These are phyloP conservation scores for Ophioceras dolichostomum DNA, from an alignment of 2,329 filamentous ascomycete genomes.

Conservation along the genomic window DNA sequence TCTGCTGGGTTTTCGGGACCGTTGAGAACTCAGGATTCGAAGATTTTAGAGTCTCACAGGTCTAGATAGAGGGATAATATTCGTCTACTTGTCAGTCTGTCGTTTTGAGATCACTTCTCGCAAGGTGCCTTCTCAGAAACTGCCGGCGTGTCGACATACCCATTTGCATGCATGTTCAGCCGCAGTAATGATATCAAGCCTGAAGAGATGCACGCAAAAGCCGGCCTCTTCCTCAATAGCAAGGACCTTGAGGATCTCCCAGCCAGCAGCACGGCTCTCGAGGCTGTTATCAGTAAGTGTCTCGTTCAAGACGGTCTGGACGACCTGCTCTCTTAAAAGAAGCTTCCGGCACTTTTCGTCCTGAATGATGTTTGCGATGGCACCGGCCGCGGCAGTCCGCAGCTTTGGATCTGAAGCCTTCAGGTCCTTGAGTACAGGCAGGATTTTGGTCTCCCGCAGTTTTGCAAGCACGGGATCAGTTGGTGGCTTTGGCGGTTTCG, in stretches of 20 bases:
- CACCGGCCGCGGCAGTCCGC: slow-evolving; percentile 45
- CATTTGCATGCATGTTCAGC: slow-evolving; percentile 42
- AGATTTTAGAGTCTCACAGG: slow-evolving; percentile 20
- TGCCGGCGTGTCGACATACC: slow-evolving; percentile 22
- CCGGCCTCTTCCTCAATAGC: slow-evolving; percentile 52
- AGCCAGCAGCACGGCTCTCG: slow-evolving; percentile 54
- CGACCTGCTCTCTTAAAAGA: slow-evolving; percentile 53
- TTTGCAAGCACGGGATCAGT: slow-evolving; percentile 51
- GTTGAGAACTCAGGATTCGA: slow-evolving; percentile 30
- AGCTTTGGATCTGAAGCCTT: slow-evolving; percentile 45
- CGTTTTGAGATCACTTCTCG: background rate
- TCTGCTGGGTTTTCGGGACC: slow-evolving; percentile 38
- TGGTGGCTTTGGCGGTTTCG: slow-evolving; percentile 46
- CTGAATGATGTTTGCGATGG: slow-evolving; percentile 49
- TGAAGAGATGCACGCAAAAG: slow-evolving; percentile 53
- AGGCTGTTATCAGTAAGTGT: slow-evolving; percentile 50
- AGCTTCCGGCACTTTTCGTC: slow-evolving; percentile 51
- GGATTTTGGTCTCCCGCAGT: slow-evolving; percentile 48
- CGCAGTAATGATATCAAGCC: slow-evolving; percentile 48
- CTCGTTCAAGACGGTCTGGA: slow-evolving; percentile 49
- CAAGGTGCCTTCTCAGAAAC: background rate
- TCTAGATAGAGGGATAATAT: no score
- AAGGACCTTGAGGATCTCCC: slow-evolving; percentile 51
- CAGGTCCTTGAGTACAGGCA: slow-evolving; percentile 50
- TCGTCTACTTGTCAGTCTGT: background rate